These are phyloP conservation scores for Cutaneotrichosporon cavernicola DNA, from an alignment of 1,284 basidiomycete species.

Conservation along the genomic window DNA sequence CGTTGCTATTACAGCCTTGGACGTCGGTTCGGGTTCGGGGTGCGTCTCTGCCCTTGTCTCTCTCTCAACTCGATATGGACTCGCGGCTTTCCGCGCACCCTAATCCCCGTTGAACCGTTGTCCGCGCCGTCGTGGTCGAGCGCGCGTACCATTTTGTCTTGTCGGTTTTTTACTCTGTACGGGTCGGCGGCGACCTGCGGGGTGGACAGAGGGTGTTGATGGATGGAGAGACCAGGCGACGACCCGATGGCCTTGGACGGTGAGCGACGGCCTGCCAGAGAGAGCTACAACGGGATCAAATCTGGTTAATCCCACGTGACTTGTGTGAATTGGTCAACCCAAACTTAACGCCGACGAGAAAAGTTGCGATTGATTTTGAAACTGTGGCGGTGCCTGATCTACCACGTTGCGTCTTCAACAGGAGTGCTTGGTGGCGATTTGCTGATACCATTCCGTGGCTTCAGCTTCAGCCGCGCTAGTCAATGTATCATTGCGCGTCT, in stretches of 20 bases:
- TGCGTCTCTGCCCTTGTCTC: neutral
- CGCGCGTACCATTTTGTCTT: constrained; percentile 18
- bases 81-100: neutral
- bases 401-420: neutral
- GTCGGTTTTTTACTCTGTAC: constrained; percentile 15
- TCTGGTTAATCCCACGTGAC: neutral
- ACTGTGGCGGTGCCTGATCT: neutral
- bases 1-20: neutral
- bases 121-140: neutral
- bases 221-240: constrained; percentile 8
- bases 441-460: too few relatives aligned
- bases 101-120: neutral
- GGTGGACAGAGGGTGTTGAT: constrained; percentile 12
- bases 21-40: neutral
- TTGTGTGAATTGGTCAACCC: neutral
- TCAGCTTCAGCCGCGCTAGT: too few relatives aligned
- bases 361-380: neutral
- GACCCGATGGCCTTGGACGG: neutral
- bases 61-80: neutral
- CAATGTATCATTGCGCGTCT: too few relatives aligned
- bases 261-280: neutral
- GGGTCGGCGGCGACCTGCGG: constrained; percentile 11
- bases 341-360: neutral
- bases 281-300: neutral
- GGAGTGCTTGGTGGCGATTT: too few relatives aligned